Percentiles rank a stretch among this genome's conserved stretches.
phyloP scores from a whole-genome alignment of 2,329 filamentous ascomycete species.

The Exophiala sp. region DNA sequence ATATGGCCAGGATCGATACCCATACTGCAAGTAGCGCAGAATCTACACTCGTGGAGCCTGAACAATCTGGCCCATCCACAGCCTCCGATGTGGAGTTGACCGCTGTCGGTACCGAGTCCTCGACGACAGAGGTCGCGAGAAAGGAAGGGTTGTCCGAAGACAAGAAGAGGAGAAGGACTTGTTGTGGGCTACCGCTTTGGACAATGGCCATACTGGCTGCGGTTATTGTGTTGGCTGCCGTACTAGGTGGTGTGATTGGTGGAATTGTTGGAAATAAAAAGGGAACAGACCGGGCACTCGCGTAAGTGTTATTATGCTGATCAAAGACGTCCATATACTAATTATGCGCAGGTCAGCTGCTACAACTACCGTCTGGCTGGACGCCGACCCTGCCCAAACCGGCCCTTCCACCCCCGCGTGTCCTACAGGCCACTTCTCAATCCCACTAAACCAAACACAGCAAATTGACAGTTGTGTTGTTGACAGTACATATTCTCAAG shows the following conservation, averaged over 20 bases:
- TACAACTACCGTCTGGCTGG: slow-evolving; percentile 45
- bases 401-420: slow-evolving; percentile 38
- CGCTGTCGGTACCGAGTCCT: slow-evolving; percentile 25
- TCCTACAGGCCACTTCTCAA: slow-evolving; percentile 46
- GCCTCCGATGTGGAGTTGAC: slow-evolving; percentile 24
- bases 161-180: slow-evolving; percentile 37
- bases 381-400: slow-evolving; percentile 46
- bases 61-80: slow-evolving; percentile 11
- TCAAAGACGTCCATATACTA: background rate
- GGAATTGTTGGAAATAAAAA: slow-evolving; percentile 45
- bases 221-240: slow-evolving; percentile 44
- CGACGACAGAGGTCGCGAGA: slow-evolving; percentile 29
- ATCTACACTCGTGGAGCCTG: slow-evolving; percentile 7
- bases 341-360: slow-evolving; percentile 31
- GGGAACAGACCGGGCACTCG: slow-evolving; percentile 27
- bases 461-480: slow-evolving; percentile 47
- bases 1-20: slow-evolving; percentile 25
- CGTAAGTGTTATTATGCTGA: slow-evolving; percentile 17
- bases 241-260: slow-evolving; percentile 51
- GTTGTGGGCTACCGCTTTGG: slow-evolving; percentile 50
- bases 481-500: slow-evolving; percentile 39
- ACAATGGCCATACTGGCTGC: slow-evolving; percentile 44
- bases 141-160: slow-evolving; percentile 41
- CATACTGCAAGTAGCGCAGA: slow-evolving; percentile 6
- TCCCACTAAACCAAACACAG: slow-evolving; percentile 44